Evolutionary conservation across 2,329 filamentous ascomycete species (phyloP).

Genomic region (Aspergillus viridinutans): DNA sequence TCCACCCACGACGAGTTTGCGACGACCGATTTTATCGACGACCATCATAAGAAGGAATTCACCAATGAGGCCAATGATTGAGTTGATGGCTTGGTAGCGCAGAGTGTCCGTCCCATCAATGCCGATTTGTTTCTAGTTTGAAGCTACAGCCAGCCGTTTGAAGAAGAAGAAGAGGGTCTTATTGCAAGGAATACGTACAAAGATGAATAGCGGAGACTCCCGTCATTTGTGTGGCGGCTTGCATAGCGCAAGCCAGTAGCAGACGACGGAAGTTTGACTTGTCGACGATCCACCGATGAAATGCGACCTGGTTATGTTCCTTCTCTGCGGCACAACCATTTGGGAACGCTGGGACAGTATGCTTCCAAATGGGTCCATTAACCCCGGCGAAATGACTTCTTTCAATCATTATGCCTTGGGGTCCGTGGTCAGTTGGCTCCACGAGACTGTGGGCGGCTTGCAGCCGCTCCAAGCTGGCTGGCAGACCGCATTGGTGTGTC

Average conservation of each 20-base stretch:
- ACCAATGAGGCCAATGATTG: constrained; percentile 64
- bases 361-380: no score
- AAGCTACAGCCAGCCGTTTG: constrained; percentile 61
- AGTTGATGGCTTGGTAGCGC: constrained; percentile 72
- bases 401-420: no score
- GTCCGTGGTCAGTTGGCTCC: no score
- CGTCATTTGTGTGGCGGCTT: constrained; percentile 72
- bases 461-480: no score
- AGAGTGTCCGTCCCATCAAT: constrained; percentile 62
- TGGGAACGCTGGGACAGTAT: no score
- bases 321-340: constrained; percentile 51
- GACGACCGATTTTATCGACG: constrained; percentile 65
- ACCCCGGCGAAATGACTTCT: no score
- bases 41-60: constrained; percentile 63
- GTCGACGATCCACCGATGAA: constrained; percentile 66
- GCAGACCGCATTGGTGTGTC: no score
- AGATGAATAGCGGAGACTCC: constrained; percentile 63
- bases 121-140: constrained; percentile 65
- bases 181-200: constrained; percentile 18
- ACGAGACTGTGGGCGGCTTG: no score
- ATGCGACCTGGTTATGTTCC: constrained; percentile 61
- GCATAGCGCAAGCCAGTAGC: constrained; percentile 64
- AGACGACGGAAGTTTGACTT: constrained; percentile 66
- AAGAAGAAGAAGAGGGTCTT: no score
- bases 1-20: constrained; percentile 68